phyloP scores from a whole-genome alignment of 805 yeast genomes.

The Yarrowia keelungensis region DNA sequence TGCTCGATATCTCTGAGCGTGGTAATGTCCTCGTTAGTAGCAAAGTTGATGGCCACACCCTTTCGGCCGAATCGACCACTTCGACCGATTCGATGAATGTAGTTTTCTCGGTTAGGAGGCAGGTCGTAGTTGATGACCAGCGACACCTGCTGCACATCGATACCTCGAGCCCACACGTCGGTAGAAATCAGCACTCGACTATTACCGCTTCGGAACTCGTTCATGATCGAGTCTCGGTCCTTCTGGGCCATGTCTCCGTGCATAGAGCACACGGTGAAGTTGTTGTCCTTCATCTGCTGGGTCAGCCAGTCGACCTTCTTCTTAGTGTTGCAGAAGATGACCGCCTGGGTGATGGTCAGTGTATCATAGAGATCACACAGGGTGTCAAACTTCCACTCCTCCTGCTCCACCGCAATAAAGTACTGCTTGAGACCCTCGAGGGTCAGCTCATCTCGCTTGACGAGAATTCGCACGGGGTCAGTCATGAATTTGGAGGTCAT shows the following conservation, averaged over 20 bases:
- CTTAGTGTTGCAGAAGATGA: slow-evolving; percentile 96
- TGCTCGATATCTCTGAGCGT: slow-evolving; percentile 85
- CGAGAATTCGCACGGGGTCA: slow-evolving; percentile 92
- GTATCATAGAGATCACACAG: slow-evolving; percentile 95
- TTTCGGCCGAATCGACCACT: slow-evolving; percentile 98
- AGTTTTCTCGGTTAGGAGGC: slow-evolving; percentile 89
- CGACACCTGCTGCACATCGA: slow-evolving; percentile 96
- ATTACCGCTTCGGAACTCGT: slow-evolving; percentile 92
- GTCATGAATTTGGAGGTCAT: slow-evolving; percentile 93
- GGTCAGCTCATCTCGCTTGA: slow-evolving; percentile 93
- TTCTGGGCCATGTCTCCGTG: slow-evolving; percentile 96
- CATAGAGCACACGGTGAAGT: slow-evolving; percentile 92
- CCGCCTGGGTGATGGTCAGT: slow-evolving; percentile 94
- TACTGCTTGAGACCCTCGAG: slow-evolving; percentile 95
- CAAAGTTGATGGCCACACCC: slow-evolving; percentile 96
- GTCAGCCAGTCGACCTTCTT: slow-evolving; percentile 91
- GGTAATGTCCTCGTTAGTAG: slow-evolving; percentile 78
- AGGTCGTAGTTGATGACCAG: slow-evolving; percentile 93
- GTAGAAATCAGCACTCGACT: slow-evolving; percentile 92
- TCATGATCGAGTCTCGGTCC: slow-evolving; percentile 94
- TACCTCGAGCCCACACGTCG: slow-evolving; percentile 97
- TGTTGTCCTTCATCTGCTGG: slow-evolving; percentile 71
- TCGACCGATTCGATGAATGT: slow-evolving; percentile 97
- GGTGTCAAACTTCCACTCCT: slow-evolving; percentile 94
- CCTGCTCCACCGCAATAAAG: slow-evolving; percentile 88